Evolutionary conservation across 768 basidiomycete species (phyloP).

Genomic region (Mycena indigotica): DNA sequence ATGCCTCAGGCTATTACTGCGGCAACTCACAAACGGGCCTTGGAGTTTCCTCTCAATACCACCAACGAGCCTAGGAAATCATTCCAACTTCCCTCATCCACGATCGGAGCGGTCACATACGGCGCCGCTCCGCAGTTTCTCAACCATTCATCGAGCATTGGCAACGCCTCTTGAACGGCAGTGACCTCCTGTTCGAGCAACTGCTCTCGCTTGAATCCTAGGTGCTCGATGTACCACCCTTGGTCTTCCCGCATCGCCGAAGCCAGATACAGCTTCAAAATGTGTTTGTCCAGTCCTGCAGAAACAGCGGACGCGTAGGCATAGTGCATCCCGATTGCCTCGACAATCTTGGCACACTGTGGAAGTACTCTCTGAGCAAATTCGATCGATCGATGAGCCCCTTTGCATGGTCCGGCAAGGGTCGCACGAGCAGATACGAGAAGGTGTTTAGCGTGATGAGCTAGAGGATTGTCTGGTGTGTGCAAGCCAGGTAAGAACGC

Average conservation of each 20-base stretch:
- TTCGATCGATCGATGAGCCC: conserved; percentile 11
- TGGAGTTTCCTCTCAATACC: no score
- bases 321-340: conserved; percentile 22
- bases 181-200: conserved; percentile 6
- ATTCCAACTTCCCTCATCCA: conserved; percentile 1
- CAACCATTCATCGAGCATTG: conserved; percentile 5
- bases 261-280: background rate
- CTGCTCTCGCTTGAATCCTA: background rate
- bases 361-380: conserved; percentile 24
- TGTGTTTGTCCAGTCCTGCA: conserved; percentile 19
- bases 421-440: conserved; percentile 5
- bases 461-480: conserved; percentile 2
- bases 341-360: conserved; percentile 18
- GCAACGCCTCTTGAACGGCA: background rate
- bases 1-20: no score
- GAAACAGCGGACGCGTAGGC: conserved; percentile 21
- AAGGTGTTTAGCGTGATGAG: conserved; percentile 15
- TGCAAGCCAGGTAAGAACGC: background rate
- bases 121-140: background rate
- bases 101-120: conserved; percentile 8
- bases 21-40: no score
- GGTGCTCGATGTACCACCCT: conserved; percentile 8
- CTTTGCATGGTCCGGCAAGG: background rate
- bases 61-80: no score
- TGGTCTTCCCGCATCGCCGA: conserved; percentile 7